phyloP scores from a whole-genome alignment of 495 filamentous ascomycete genomes.

The Pyrenula aspistea region DNA sequence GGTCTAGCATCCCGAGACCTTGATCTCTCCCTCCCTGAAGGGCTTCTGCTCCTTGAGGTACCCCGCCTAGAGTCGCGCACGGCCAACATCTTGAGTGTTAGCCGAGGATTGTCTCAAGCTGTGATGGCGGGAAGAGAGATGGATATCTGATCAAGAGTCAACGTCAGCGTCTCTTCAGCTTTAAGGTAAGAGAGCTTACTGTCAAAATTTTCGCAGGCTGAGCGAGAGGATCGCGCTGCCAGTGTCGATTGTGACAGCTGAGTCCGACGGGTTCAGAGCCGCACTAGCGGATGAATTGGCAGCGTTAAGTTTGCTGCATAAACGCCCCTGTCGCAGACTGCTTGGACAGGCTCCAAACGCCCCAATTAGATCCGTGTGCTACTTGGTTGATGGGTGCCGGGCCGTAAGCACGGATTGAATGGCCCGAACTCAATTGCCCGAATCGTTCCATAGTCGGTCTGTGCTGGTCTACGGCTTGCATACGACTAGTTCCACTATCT shows the following conservation, averaged over 20 bases:
- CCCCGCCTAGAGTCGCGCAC: constrained; percentile 10
- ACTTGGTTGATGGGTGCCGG: background rate
- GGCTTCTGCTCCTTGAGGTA: constrained; percentile 51
- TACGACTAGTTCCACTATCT: no score
- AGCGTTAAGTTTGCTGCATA: background rate
- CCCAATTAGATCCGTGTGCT: background rate
- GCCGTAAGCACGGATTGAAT: background rate
- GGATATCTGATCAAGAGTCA: no score
- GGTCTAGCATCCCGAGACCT: constrained; percentile 28
- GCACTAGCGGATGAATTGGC: background rate
- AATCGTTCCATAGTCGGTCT: no score
- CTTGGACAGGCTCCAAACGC: background rate
- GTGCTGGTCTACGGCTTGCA: no score
- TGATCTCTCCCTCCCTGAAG: constrained; percentile 34
- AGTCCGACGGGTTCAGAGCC: background rate
- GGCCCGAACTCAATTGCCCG: no score
- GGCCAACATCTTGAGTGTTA: background rate
- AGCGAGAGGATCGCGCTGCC: background rate
- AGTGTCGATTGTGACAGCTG: background rate
- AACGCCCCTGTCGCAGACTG: background rate
- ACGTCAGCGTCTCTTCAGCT: no score
- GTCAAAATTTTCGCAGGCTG: background rate
- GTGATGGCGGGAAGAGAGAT: no score
- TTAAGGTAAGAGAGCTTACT: no score
- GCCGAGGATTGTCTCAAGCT: no score